These are phyloP conservation scores for Geosmithia putterillii DNA, from an alignment of 2,329 filamentous ascomycete species.

Conservation along the genomic window DNA sequence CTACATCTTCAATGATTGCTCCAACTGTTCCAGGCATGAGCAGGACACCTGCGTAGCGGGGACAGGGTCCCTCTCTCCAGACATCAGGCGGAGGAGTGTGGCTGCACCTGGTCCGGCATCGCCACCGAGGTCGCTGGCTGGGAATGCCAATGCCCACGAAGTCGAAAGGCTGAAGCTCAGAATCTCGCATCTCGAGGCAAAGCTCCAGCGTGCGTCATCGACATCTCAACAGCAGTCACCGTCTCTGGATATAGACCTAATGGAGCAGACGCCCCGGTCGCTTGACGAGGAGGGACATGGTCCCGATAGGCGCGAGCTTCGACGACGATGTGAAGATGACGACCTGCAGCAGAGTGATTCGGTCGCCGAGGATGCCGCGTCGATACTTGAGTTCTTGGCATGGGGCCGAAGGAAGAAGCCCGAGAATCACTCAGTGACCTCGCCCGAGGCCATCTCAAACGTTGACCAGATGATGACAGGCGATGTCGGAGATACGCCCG, in stretches of 20 bases:
- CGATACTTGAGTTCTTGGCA: conserved; percentile 32
- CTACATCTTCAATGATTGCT: not conserved
- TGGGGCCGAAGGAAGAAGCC: conserved; percentile 32
- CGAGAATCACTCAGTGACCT: conserved; percentile 9
- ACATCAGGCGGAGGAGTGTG: not conserved
- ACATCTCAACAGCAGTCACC: not conserved
- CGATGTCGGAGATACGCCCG: not conserved
- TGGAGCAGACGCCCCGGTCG: too few species aligned
- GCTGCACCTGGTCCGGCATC: not conserved
- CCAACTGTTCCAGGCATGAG: too few species aligned
- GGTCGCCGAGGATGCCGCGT: conserved; percentile 21
- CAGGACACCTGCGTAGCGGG: not conserved
- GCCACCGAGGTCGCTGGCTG: not conserved
- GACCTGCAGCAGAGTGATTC: not conserved
- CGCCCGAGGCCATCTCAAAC: conserved; percentile 7
- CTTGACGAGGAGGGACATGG: not conserved
- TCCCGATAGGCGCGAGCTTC: too few species aligned
- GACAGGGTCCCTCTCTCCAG: not conserved
- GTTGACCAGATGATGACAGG: too few species aligned
- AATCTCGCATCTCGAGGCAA: not conserved
- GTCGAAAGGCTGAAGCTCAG: not conserved
- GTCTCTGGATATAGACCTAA: too few species aligned
- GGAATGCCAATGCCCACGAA: not conserved
- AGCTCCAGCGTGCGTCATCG: not conserved
- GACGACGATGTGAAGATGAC: not conserved